Conservation (phyloP, 75 land plant species). For the Sequoia sempervirens region DNA sequence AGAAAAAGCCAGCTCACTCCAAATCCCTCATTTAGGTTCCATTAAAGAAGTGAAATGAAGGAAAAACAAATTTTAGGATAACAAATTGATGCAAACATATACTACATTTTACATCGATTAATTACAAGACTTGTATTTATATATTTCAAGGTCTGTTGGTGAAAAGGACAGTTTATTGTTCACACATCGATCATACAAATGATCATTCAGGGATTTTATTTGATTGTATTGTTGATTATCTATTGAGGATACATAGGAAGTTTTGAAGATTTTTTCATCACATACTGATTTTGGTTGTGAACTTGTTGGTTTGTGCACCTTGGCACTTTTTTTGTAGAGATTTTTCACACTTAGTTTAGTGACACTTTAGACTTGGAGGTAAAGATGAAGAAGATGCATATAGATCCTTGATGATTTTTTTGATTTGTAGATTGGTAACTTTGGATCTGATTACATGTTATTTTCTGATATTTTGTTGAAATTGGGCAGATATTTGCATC, state of each 20-base stretch:
- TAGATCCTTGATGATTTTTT: neutral
- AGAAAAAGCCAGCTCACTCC: neutral
- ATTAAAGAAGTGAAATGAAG: neutral
- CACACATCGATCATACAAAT: neutral
- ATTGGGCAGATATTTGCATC: neutral
- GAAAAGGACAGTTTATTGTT: neutral
- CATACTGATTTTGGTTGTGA: neutral
- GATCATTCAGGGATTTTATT: neutral
- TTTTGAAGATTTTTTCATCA: neutral
- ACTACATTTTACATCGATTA: no score
- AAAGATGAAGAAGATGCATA: neutral
- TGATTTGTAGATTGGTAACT: neutral
- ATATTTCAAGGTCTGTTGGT: no score
- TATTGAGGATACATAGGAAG: no score
- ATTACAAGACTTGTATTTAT: no score
- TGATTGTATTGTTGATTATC: neutral
- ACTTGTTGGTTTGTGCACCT: neutral
- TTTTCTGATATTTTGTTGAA: neutral
- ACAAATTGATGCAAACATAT: no score
- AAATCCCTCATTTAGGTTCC: neutral
- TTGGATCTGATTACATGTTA: neutral
- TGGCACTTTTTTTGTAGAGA: neutral
- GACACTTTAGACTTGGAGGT: neutral
- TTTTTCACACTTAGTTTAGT: neutral
- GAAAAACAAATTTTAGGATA: no score